Evolutionary conservation across 176 grass and related monocot species (phyloP).

Genomic region (Lolium rigidum): DNA sequence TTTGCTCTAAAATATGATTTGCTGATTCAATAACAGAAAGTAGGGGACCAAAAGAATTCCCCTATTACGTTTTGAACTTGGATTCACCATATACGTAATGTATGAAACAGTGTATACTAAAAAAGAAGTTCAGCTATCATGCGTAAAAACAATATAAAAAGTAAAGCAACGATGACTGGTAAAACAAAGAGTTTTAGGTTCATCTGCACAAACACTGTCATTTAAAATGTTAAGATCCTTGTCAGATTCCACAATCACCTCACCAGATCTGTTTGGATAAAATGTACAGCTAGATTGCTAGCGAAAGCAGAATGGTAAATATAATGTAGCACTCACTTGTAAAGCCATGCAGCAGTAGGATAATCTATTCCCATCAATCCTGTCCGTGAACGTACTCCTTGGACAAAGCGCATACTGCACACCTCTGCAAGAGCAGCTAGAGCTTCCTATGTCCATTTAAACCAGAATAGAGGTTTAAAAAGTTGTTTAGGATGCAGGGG

Average conservation of each 20-base stretch:
- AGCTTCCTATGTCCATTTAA: constrained; percentile 55
- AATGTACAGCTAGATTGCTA: constrained; percentile 20
- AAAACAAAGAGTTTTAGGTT: constrained; percentile 30
- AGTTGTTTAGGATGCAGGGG: constrained; percentile 31
- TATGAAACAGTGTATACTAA: constrained; percentile 1
- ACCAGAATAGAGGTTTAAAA: constrained; percentile 31
- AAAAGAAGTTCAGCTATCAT: constrained; percentile 5
- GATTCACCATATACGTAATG: neutral
- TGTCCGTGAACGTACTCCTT: constrained; percentile 72
- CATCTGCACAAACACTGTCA: neutral
- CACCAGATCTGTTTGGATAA: constrained; percentile 12
- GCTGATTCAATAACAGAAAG: constrained; percentile 12
- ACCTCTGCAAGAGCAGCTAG: constrained; percentile 86
- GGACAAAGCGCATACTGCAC: constrained; percentile 93
- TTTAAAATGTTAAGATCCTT: constrained; percentile 10
- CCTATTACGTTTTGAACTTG: neutral
- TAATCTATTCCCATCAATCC: constrained; percentile 97
- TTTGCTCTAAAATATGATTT: constrained; percentile 11
- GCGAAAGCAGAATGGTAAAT: constrained; percentile 5
- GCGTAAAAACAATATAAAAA: neutral
- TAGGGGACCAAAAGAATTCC: constrained; percentile 3
- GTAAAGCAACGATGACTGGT: neutral
- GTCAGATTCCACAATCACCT: constrained; percentile 2
- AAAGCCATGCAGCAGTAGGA: constrained; percentile 89
- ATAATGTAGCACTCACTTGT: constrained; percentile 46